phyloP scores from a whole-genome alignment of 2,329 filamentous ascomycete species.

The Fusarium lateritium region DNA sequence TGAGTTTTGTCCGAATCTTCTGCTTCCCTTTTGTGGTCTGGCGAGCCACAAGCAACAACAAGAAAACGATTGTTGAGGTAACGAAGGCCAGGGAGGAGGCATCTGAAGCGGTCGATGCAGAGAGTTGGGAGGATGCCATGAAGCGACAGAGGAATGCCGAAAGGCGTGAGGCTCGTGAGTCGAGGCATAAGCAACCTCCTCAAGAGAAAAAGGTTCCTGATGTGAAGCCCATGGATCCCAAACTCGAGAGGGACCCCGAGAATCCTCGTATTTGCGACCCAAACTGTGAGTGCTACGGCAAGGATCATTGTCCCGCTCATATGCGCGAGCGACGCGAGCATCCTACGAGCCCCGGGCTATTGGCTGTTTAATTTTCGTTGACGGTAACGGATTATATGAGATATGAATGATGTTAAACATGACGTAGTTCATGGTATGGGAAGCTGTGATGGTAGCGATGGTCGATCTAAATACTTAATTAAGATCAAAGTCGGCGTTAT shows the following conservation, averaged over 20 bases:
- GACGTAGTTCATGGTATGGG: too few relatives aligned
- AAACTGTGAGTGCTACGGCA: background rate
- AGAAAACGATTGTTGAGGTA: background rate
- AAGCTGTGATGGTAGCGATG: too few relatives aligned
- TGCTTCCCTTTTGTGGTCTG: background rate
- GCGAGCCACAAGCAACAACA: background rate
- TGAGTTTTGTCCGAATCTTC: background rate
- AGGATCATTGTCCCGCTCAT: background rate
- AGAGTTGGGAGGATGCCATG: background rate
- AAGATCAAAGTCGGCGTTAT: too few relatives aligned
- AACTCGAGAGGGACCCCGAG: background rate
- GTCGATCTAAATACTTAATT: too few relatives aligned
- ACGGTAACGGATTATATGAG: too few relatives aligned
- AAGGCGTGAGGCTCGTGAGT: background rate
- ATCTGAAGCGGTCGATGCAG: background rate
- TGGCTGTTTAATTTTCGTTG: background rate
- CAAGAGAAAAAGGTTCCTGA: conserved; percentile 1
- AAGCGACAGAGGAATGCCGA: background rate
- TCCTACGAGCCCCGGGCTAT: conserved; percentile 1
- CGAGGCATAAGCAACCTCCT: background rate
- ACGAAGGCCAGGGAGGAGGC: background rate
- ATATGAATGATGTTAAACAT: too few relatives aligned
- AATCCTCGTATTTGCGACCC: conserved; percentile 1
- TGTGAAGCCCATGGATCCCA: background rate
- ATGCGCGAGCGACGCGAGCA: background rate